A percentile compares a stretch with the other conserved stretches of the same genome.
These are phyloP conservation scores for Emmonsiellopsis sp. DNA, from an alignment of 2,329 filamentous ascomycete species.

Conservation along the genomic window DNA sequence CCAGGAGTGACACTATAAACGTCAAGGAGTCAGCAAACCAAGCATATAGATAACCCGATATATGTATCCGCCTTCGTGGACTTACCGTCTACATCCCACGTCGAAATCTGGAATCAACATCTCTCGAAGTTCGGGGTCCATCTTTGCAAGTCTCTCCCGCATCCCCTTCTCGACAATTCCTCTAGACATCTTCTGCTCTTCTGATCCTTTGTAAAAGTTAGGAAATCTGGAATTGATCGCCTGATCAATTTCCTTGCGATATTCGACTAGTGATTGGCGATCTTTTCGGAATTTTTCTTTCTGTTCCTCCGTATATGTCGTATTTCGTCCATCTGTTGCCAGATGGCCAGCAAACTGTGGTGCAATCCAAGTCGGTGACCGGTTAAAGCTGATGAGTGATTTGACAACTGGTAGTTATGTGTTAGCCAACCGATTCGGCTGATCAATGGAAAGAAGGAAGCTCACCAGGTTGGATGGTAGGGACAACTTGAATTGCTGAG, in stretches of 20 bases:
- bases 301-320: slow-evolving; percentile 19
- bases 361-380: slow-evolving; percentile 25
- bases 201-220: slow-evolving; percentile 12
- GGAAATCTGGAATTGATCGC: slow-evolving; percentile 17
- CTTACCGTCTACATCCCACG: slow-evolving; percentile 21
- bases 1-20: slow-evolving; percentile 24
- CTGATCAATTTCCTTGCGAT: slow-evolving; percentile 24
- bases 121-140: slow-evolving; percentile 14
- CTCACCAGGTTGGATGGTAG: slow-evolving; percentile 29
- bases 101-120: slow-evolving; percentile 26
- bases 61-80: neutral
- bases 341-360: slow-evolving; percentile 18
- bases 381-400: slow-evolving; percentile 24
- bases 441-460: slow-evolving; percentile 20
- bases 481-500: slow-evolving; percentile 33
- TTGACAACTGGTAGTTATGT: slow-evolving; percentile 10
- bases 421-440: slow-evolving; percentile 27
- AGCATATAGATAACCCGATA: neutral
- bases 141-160: slow-evolving; percentile 13
- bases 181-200: slow-evolving; percentile 1
- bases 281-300: slow-evolving; percentile 19
- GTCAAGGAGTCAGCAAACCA: neutral
- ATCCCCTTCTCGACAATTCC: slow-evolving; percentile 9
- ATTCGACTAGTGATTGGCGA: slow-evolving; percentile 19
- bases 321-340: slow-evolving; percentile 11